Percentiles rank a stretch among this genome's conserved stretches.
phyloP scores from a whole-genome alignment of 495 filamentous ascomycete genomes.

The Aspergillus olivimuriae region DNA sequence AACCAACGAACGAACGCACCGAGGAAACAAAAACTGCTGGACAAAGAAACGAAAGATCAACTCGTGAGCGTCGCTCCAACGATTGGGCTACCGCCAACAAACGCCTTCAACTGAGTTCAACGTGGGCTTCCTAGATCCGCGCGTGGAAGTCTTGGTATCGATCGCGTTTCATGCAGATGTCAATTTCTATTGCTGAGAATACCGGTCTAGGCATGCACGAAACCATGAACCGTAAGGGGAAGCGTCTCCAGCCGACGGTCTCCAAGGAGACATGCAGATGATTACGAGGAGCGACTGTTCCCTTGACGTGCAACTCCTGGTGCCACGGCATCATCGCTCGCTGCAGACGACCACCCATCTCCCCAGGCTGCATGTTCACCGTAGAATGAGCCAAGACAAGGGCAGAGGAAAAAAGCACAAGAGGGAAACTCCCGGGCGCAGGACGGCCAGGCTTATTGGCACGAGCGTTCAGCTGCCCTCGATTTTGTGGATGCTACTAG shows the following conservation, averaged over 20 bases:
- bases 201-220: conserved; percentile 4
- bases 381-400: conserved; percentile 16
- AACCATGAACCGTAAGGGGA: conserved; percentile 2
- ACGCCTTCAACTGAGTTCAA: not conserved
- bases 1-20: not conserved
- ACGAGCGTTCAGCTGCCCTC: conserved; percentile 1
- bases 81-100: no score
- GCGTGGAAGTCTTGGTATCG: conserved; percentile 4
- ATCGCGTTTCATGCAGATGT: conserved; percentile 11
- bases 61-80: no score
- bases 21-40: not conserved
- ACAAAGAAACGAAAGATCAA: not conserved
- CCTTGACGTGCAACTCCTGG: conserved; percentile 20
- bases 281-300: conserved; percentile 3
- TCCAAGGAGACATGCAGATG: not conserved
- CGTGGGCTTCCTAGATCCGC: conserved; percentile 11
- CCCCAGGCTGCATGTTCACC: conserved; percentile 18
- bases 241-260: not conserved
- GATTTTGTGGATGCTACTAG: conserved; percentile 12
- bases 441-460: conserved; percentile 2
- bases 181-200: conserved; percentile 1
- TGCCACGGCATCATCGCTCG: conserved; percentile 38
- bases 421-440: conserved; percentile 8
- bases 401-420: conserved; percentile 5
- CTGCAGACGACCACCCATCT: no score